Base-by-base conservation (phyloP, 225 moss, liverwort and hornwort genomes). In the Takakia lepidozioides region DNA sequence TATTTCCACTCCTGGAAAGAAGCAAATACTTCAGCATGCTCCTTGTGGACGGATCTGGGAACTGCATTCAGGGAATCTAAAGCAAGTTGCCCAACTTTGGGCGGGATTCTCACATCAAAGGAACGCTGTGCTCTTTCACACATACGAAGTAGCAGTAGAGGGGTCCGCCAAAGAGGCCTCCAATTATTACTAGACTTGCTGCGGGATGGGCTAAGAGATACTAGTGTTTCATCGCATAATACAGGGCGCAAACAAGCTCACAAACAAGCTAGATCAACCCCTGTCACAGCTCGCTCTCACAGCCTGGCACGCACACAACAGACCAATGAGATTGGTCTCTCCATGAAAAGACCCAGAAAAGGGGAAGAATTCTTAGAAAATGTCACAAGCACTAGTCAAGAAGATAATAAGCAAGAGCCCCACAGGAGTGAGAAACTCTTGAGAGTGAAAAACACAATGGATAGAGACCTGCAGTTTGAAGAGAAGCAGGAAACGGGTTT, bases 91-190 rank as follows among this genome's bases (percentile, higher is more conserved):
- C n/a, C 46, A 26, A 41, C 8, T 20, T 62, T 8, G 28, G 9
- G 0, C 20, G 52, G 46, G 57, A 67, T 58, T 8, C 28, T 73
- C 2, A 80, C 81, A 25, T 61, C 63, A 27, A 78, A 75, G 41
- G 93, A 93, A 41, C 32, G 19, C 3, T 72, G 51, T 47, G 85
- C 93, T 19, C 56, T 88, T 50, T 72, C 69, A 23, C 51, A 78
- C 24, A 50, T 93, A 48, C 60, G 16, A 27, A 88, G 59, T 26
- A 1, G 34, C 43, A 69, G 57, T 2, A 27, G 55, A 43, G 69
- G 75, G 2, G 58, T 86, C 1, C 64, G 70, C 21, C 39, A 4
- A 10, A 63, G 72, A 65, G 88, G 81, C 26, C 55, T 88, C 3
- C n/a, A 2, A 1, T 49, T 44, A 36, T 67, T 93, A 13, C 29